phyloP scores from a whole-genome alignment of 2,329 filamentous ascomycete species.

The Dothideomycetes sp. region DNA sequence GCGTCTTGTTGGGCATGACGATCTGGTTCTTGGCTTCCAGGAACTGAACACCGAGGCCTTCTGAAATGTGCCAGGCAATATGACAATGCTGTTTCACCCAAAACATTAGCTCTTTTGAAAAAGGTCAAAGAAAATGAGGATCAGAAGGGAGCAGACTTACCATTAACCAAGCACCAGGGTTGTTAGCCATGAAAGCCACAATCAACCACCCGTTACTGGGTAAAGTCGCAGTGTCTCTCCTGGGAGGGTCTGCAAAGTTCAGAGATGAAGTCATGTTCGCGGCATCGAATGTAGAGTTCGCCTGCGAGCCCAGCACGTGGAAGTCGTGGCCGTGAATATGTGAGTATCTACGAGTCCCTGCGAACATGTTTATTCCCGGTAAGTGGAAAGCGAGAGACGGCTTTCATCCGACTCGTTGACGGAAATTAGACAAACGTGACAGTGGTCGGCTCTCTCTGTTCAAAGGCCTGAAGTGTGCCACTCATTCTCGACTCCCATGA shows the following conservation, averaged over 20 bases:
- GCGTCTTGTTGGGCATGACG: constrained; percentile 19
- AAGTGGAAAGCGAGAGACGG: no score
- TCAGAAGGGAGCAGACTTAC: not conserved
- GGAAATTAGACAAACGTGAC: no score
- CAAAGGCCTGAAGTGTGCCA: no score
- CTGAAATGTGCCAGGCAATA: constrained; percentile 53
- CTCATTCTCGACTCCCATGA: no score
- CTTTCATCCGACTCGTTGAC: no score
- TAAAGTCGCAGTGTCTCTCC: constrained; percentile 42
- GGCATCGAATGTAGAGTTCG: constrained; percentile 23
- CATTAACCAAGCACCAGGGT: constrained; percentile 47
- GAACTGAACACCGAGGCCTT: constrained; percentile 49
- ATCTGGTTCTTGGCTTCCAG: constrained; percentile 35
- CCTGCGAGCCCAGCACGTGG: constrained; percentile 25
- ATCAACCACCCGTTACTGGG: constrained; percentile 39
- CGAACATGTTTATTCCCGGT: no score
- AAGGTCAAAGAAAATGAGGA: not conserved
- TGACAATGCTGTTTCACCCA: constrained; percentile 26
- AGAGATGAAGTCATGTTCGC: constrained; percentile 20
- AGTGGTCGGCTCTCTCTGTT: no score
- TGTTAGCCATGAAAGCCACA: constrained; percentile 43
- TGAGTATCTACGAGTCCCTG: no score
- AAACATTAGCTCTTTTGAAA: not conserved
- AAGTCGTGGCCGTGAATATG: constrained; percentile 29
- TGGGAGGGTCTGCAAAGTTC: constrained; percentile 35